Conservation (phyloP, 1,284 basidiomycete species). For the Ustilago tritici region DNA sequence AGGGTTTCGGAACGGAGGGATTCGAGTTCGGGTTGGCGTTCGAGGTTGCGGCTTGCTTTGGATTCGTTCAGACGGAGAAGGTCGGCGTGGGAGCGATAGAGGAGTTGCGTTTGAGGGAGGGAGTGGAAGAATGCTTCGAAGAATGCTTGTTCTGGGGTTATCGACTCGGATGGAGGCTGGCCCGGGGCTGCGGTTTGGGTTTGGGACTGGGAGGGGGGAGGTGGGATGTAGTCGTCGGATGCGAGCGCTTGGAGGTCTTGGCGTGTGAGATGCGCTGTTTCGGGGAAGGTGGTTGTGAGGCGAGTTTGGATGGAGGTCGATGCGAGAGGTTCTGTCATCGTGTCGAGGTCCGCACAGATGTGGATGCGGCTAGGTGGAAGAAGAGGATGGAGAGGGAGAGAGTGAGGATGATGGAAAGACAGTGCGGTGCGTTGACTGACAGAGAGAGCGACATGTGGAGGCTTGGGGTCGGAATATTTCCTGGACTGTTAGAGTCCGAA, state of each 20-base stretch:
- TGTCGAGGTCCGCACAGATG: background rate
- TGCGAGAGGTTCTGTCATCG: conserved; percentile 35
- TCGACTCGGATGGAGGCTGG: conserved; percentile 10
- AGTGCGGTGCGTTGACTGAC: conserved; percentile 5
- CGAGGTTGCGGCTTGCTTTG: conserved; percentile 54
- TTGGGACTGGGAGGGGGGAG: background rate
- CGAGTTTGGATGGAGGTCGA: conserved; percentile 35
- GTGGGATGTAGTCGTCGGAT: conserved; percentile 20
- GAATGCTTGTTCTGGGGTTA: conserved; percentile 25
- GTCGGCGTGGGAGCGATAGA: conserved; percentile 44
- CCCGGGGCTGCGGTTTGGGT: background rate
- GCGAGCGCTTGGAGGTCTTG: conserved; percentile 55
- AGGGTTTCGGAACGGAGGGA: conserved; percentile 58
- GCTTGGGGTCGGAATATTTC: background rate
- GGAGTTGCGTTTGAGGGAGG: conserved; percentile 43
- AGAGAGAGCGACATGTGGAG: conserved; percentile 2
- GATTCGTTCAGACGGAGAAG: conserved; percentile 51
- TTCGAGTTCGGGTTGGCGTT: conserved; percentile 55
- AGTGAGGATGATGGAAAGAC: background rate
- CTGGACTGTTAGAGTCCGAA: background rate
- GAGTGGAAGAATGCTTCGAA: conserved; percentile 59
- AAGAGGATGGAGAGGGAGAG: background rate
- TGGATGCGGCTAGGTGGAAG: conserved; percentile 4
- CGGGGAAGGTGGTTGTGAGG: conserved; percentile 56
- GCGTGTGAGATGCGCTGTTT: conserved; percentile 43